Evolutionary conservation across 495 filamentous ascomycete genomes (phyloP).

Genomic region (Trichoderma reesei): DNA sequence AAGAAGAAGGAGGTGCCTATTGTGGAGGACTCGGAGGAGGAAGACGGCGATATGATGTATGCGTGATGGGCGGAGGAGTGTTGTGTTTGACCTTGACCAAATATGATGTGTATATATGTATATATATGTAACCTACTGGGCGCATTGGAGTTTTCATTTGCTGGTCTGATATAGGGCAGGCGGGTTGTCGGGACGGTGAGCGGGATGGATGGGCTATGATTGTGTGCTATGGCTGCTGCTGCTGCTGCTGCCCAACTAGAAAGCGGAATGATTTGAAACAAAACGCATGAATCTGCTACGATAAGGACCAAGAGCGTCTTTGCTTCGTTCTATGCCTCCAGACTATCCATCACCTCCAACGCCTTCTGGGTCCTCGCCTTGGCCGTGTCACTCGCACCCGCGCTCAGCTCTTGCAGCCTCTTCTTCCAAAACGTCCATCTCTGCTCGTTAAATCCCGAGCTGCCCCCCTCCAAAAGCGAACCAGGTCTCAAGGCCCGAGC

Average conservation of each 20-base stretch:
- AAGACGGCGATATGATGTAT: conserved; percentile 66
- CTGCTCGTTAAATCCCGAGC: not conserved
- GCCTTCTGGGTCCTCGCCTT: conserved; percentile 4
- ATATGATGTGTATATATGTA: not conserved
- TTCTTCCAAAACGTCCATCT: conserved; percentile 6
- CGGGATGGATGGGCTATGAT: no score
- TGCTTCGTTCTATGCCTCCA: not conserved
- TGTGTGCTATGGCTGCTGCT: not conserved
- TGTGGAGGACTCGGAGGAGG: conserved; percentile 50
- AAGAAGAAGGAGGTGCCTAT: conserved; percentile 44
- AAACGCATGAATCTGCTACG: not conserved
- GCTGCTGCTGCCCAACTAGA: not conserved
- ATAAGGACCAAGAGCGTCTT: no score
- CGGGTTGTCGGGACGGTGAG: not conserved
- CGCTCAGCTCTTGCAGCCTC: not conserved
- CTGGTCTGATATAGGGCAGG: no score
- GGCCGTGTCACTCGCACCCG: not conserved
- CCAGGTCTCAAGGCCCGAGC: not conserved
- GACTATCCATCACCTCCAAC: not conserved
- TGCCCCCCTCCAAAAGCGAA: not conserved
- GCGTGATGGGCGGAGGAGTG: conserved; percentile 35
- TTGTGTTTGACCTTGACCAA: no score
- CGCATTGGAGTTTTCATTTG: not conserved
- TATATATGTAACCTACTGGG: not conserved
- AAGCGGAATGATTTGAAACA: not conserved